Evolutionary conservation across 768 basidiomycete species (phyloP).

Genomic region (Hirschioporus abietinus): DNA sequence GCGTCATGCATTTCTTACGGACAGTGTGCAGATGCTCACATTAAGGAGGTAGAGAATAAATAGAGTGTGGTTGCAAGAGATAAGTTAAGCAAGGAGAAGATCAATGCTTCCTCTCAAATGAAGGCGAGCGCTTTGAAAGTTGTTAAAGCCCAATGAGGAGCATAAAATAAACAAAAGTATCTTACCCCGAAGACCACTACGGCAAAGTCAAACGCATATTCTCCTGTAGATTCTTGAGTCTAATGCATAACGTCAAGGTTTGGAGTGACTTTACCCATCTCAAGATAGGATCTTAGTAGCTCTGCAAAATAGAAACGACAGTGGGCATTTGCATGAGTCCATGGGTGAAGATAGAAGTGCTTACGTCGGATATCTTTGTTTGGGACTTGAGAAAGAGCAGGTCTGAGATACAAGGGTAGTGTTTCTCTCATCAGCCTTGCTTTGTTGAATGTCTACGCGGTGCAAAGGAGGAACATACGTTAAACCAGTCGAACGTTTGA

Average conservation of each 20-base stretch:
- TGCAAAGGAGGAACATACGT: constrained; percentile 54
- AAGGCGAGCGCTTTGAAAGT: constrained; percentile 53
- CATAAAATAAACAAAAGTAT: constrained; percentile 12
- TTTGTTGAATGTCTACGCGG: neutral
- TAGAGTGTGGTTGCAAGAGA: neutral
- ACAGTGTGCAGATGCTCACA: neutral
- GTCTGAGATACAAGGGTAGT: constrained; percentile 36
- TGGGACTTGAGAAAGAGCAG: constrained; percentile 67
- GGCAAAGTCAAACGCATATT: constrained; percentile 84
- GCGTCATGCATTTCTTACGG: neutral
- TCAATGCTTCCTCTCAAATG: constrained; percentile 57
- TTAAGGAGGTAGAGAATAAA: neutral
- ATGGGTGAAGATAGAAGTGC: constrained; percentile 25
- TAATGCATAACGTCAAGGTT: constrained; percentile 11
- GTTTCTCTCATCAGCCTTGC: neutral
- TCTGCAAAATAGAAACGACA: constrained; percentile 36
- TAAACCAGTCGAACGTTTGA: constrained; percentile 77
- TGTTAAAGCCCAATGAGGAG: constrained; percentile 8
- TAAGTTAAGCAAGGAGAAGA: neutral
- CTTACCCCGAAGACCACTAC: constrained; percentile 79
- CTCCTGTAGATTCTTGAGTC: constrained; percentile 40
- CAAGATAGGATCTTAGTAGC: constrained; percentile 70
- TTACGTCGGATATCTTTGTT: constrained; percentile 87
- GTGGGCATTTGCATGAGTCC: neutral
- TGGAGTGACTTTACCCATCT: constrained; percentile 48